Evolutionary conservation across 192 early-diverging fungal species (phyloP), one percentile per base, ranked within the genome.

Genomic region (Powellomyces hirtus): DNA sequence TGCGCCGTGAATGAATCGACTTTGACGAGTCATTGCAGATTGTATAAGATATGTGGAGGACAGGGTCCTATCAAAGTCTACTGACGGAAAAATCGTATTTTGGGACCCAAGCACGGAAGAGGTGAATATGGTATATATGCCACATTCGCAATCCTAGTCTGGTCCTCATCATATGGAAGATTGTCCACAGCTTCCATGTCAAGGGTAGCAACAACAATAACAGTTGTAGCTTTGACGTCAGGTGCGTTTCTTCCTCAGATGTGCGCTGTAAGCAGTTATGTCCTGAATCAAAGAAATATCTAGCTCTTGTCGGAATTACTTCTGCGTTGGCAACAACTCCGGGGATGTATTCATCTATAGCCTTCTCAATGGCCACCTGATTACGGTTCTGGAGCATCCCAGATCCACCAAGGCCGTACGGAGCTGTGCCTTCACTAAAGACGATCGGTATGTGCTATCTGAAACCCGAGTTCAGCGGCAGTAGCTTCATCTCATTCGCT

Each of bases 361-460:
- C 63, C 75, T 95, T n/a, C 72, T 82, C 1, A 88, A 68, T 26
- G 92, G 91, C 30, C 85, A 81, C 65, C 27, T 80, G 0, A 64
- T 92, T 1, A 67, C 85, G 18, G 86, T 87, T 50, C 74, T 95
- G 36, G 77, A 71, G 18, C 92, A 95, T 66, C 85, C 89, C 63
- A 77, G 92, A 38, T 90, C 90, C 5, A 90, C 85, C 34, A 90
- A 90, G 45, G 83, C 91, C 1, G 86, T 95, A 11, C 84, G 84
- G n/a, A 89, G 87, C 64, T 91, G 90, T 68, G 81, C 82, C 45
- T 93, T 95, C 77, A 79, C 91, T 0, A 68, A 85, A 34, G 89
- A 93, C 74, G 87, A 86, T 70, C 81, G 88, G 89, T 88, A 81
- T 68, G 70, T 27, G 16, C 10, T 13, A 53, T 8, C 10, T 26